phyloP scores from a whole-genome alignment of 495 filamentous ascomycete genomes.

The Talaromyces stipitatus region DNA sequence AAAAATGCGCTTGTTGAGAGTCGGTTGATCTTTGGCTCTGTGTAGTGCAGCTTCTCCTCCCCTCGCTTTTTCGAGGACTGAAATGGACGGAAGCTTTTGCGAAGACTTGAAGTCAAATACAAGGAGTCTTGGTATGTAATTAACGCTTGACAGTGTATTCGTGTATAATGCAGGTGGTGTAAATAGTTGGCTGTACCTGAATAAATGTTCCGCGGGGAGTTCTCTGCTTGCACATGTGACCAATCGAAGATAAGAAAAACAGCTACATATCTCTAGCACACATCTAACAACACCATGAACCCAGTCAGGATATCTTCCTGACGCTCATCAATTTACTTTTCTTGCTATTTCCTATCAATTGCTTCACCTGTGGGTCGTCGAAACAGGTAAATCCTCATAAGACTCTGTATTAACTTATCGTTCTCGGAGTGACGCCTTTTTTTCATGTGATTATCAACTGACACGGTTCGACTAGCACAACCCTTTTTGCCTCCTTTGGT shows the following conservation, averaged over 20 bases:
- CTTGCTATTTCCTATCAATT: background rate
- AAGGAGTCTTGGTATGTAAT: too few species aligned
- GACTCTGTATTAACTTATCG: background rate
- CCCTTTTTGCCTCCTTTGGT: background rate
- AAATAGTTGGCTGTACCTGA: background rate
- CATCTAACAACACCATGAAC: background rate
- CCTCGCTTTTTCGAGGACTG: background rate
- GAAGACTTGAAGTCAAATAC: background rate
- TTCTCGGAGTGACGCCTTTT: background rate
- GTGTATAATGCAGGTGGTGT: background rate
- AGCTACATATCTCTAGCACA: background rate
- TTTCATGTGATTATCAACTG: conserved; percentile 1
- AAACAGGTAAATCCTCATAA: background rate
- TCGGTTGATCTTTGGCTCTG: background rate
- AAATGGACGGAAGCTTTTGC: background rate
- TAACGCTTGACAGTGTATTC: background rate
- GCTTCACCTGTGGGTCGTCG: background rate
- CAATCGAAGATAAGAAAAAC: background rate
- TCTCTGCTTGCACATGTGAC: background rate
- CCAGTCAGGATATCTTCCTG: background rate
- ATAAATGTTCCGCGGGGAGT: background rate
- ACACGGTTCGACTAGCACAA: background rate
- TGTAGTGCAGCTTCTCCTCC: background rate
- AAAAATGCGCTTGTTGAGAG: background rate
- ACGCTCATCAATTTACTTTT: background rate